phyloP scores from a whole-genome alignment of 805 yeast species.

The Cephaloascus albidus region DNA sequence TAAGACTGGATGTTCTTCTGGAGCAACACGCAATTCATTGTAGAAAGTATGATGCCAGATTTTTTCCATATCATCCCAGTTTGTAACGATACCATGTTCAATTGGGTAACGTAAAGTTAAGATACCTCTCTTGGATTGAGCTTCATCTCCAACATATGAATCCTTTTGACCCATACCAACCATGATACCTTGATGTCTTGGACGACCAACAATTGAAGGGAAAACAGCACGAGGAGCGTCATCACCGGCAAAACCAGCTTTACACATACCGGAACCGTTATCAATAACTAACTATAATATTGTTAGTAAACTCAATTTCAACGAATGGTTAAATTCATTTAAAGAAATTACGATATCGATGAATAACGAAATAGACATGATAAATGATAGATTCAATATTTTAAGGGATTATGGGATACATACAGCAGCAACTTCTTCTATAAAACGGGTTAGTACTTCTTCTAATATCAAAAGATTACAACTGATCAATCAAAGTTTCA shows the following conservation, averaged over 20 bases:
- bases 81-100: conserved; percentile 99
- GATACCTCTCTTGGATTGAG: conserved; percentile 99
- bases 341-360: conserved; percentile 11
- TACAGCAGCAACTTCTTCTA: conserved; percentile 42
- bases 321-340: neutral
- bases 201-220: conserved; percentile 99
- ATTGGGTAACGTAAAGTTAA: conserved; percentile 97
- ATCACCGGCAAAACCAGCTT: conserved; percentile 99
- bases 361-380: neutral
- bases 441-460: conserved; percentile 20
- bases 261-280: conserved; percentile 99
- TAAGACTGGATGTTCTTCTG: conserved; percentile 99
- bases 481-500: too few relatives aligned
- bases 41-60: conserved; percentile 99
- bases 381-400: too few relatives aligned
- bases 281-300: conserved; percentile 65
- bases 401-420: conserved; percentile 14
- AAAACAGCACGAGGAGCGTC: conserved; percentile 99
- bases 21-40: conserved; percentile 99
- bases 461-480: too few relatives aligned
- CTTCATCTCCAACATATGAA: conserved; percentile 99
- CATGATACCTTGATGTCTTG: conserved; percentile 99
- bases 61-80: conserved; percentile 99
- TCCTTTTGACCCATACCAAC: conserved; percentile 99
- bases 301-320: conserved; percentile 8